phyloP scores from a whole-genome alignment of 305 asterid species.

The Fraxinus angustifolia region DNA sequence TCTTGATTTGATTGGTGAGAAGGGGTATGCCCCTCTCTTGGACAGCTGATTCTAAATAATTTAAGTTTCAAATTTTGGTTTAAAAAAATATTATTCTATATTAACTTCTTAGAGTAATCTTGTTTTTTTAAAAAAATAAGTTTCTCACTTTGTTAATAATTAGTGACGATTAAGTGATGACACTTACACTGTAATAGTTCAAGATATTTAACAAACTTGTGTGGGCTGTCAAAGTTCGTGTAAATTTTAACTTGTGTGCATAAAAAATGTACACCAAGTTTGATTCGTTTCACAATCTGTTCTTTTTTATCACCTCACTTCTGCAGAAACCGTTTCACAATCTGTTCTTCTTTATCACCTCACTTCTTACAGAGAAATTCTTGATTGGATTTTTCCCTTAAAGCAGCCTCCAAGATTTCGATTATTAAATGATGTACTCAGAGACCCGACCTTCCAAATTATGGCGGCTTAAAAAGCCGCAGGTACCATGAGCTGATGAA shows the following conservation, averaged over 20 bases:
- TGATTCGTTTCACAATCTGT: not conserved
- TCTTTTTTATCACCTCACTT: not conserved
- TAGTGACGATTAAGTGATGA: not conserved
- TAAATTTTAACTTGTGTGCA: too few relatives aligned
- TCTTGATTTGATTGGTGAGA: not conserved
- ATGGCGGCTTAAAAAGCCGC: not conserved
- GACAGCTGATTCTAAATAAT: not conserved
- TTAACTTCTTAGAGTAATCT: too few relatives aligned
- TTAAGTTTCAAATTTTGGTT: not conserved
- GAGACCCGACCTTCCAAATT: not conserved
- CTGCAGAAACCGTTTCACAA: not conserved
- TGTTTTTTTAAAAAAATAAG: too few relatives aligned
- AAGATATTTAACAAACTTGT: too few relatives aligned
- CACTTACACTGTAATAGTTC: not conserved
- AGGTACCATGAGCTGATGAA: conserved; percentile 40
- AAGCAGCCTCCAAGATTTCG: not conserved
- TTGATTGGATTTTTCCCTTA: not conserved
- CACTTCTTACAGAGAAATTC: not conserved
- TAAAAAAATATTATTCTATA: not conserved
- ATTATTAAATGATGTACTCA: not conserved
- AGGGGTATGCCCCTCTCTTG: not conserved
- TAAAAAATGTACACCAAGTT: too few relatives aligned
- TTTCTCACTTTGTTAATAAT: not conserved
- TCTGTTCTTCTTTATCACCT: not conserved
- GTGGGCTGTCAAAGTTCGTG: too few relatives aligned